Evolutionary conservation across 805 yeast species (phyloP), one percentile per base, ranked within the genome.

Genomic region (Teunomyces cretensis): DNA sequence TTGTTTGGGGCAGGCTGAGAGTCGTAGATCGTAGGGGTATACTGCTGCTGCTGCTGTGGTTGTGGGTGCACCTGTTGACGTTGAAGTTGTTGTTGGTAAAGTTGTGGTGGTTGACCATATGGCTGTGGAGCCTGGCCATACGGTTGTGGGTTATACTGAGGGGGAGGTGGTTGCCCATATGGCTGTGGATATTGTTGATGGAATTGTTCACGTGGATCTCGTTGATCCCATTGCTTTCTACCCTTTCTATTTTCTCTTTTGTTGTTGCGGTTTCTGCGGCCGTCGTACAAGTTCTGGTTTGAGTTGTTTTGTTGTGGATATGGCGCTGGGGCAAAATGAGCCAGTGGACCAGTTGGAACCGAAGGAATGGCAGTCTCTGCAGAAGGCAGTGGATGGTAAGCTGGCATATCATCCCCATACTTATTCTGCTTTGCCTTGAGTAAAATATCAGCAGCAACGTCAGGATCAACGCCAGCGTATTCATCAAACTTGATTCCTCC

Each of bases 401-500:
- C 26, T 1, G 32, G 37, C 6, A 36, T 12, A 2, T 32, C 26
- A 3, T 11, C 28, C 17, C 39, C 44, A 27, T 37, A 27, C 39
- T 56, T 55, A 39, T 59, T 59, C 30, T 56, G 59, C 46, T 72
- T 78, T 4, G 75, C 76, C 45, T 70, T 73, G 3, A 63, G 54
- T n/a, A 84, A 52, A 15, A 86, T 64, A 39, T 80, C 81, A 11
- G 84, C 76, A 0, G 91, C 91, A 36, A 80, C 84, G 31, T 80
- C 79, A 8, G 81, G 68, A 3, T 83, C 81, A n/a, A 89, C 73
- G 39, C 79, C 78, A 2, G 84, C 75, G 57, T 89, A 90, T 58
- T 90, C 96, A 56, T 89, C 96, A 61, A 86, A 91, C 52, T 81
- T 81, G 8, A 88, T 80, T 12, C 87, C 87, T 6, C 90, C 91